Conservation (phyloP, 495 filamentous ascomycete genomes). For the Penicillium daleae region DNA sequence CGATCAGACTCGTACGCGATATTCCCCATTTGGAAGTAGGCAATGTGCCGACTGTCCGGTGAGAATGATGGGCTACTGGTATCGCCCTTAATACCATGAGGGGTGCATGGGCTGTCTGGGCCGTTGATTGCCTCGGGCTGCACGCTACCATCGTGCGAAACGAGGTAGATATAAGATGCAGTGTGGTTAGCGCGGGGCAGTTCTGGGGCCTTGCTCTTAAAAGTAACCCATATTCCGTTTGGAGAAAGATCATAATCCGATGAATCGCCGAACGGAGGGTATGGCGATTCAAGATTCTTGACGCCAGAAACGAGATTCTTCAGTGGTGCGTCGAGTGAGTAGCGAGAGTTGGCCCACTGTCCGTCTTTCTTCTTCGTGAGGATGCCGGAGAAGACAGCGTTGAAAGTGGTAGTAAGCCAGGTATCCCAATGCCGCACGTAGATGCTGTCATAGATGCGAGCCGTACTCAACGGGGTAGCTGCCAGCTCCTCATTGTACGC, state of each 20-base stretch:
- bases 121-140: conserved; percentile 41
- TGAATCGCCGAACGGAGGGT: conserved; percentile 44
- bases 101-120: conserved; percentile 32
- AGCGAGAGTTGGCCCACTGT: conserved; percentile 18
- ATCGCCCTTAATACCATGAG: conserved; percentile 37
- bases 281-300: conserved; percentile 50
- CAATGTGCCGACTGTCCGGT: conserved; percentile 40
- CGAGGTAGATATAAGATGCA: conserved; percentile 44
- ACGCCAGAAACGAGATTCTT: conserved; percentile 49
- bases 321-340: conserved; percentile 27
- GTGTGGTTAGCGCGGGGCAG: conserved; percentile 44
- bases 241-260: conserved; percentile 48
- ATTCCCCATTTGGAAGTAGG: conserved; percentile 48
- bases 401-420: conserved; percentile 57
- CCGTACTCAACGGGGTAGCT: conserved; percentile 58
- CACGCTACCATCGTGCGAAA: conserved; percentile 40
- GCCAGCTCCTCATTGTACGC: conserved; percentile 63
- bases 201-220: conserved; percentile 49
- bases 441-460: conserved; percentile 67
- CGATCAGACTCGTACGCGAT: conserved; percentile 42
- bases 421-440: conserved; percentile 81
- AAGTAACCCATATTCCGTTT: conserved; percentile 44
- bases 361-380: conserved; percentile 29
- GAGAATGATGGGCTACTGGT: conserved; percentile 41
- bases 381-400: conserved; percentile 51